Evolutionary conservation across 495 filamentous ascomycete species (phyloP).

Genomic region (Penicillium waksmanii): DNA sequence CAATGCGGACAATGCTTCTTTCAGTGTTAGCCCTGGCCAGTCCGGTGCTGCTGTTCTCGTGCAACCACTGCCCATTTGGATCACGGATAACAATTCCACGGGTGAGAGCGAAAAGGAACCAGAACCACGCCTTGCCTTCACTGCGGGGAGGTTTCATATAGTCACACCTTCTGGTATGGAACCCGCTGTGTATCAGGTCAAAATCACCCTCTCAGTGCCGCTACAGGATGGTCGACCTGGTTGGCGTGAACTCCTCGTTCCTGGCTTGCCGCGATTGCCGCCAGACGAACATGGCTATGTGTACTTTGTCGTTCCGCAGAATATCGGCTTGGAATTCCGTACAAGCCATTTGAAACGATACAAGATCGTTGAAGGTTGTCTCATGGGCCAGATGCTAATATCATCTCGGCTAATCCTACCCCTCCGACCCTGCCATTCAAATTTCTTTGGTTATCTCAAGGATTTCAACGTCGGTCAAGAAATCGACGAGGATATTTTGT

Average conservation of each 20-base stretch:
- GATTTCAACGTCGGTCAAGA: conserved; percentile 37
- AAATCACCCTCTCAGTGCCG: conserved; percentile 21
- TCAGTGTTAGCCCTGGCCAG: not conserved
- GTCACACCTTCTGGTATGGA: conserved; percentile 16
- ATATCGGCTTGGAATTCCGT: conserved; percentile 38
- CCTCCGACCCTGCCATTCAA: conserved; percentile 32
- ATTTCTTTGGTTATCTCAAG: conserved; percentile 36
- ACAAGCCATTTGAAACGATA: conserved; percentile 34
- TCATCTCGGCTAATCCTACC: conserved; percentile 31
- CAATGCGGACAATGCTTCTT: not conserved
- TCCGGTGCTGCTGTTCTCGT: not conserved
- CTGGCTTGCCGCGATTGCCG: conserved; percentile 35
- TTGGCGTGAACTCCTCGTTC: conserved; percentile 37
- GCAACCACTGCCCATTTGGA: not conserved
- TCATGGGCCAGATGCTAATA: conserved; percentile 38
- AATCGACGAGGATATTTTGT: not conserved
- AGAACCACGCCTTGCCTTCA: conserved; percentile 27
- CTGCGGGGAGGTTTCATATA: conserved; percentile 28
- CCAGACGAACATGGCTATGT: conserved; percentile 32
- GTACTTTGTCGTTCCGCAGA: conserved; percentile 34
- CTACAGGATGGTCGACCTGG: conserved; percentile 26
- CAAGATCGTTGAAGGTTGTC: conserved; percentile 35
- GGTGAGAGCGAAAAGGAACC: conserved; percentile 11
- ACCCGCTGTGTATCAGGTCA: conserved; percentile 27
- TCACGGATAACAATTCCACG: not conserved